Base-by-base conservation (phyloP, 345 rosid genomes). In the Xanthoceras sorbifolium region DNA sequence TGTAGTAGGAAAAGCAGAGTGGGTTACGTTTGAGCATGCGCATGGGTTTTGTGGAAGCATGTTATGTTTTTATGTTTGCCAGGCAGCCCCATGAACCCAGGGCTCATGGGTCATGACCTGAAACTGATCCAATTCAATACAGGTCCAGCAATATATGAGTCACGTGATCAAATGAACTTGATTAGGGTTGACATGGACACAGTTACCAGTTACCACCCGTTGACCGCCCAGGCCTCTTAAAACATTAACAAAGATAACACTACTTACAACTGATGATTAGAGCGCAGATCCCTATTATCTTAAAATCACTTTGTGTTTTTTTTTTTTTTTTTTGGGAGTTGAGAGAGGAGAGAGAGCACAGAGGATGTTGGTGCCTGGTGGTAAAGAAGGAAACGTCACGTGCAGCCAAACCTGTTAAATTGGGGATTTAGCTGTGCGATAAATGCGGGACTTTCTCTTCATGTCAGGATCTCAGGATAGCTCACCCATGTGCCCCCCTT, bases 261-360 rank as follows among this genome's bases (percentile, higher is more conserved):
- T 6, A 62, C 38, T 80, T 55, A 71, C 75, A 69, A 0, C 48
- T 87, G 84, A 89, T 85, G 90, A 89, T 89, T 84, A 84, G 85
- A 6, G 89, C 88, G 67, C 89, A 79, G 88, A 85, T 85, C 87
- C 92, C 88, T 1, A 84, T 86, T 70, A 75, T 26, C 36, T 60
- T 15, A 26, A 32, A 63, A 7, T 28, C 14, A 52, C 62, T 40
- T 7, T 23, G 31, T 5, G 63, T 9, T 17, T 26, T 22, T 1
- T 1, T n/a, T 25, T 59, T 36, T 17, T 38, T 66, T 10, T 22
- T 68, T 22, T 34, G 25, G 1, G 6, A 17, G 10, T 32, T 22
- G 4, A 40, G 18, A 67, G 23, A 6, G 38, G 38, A 17, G 22
- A 15, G 38, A 64, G 36, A 10, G 9, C 80, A 2, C 54, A 46